Evolutionary conservation across 768 basidiomycete genomes (phyloP), one percentile per base, ranked within the genome.

Genomic region (Mycena polygramma): DNA sequence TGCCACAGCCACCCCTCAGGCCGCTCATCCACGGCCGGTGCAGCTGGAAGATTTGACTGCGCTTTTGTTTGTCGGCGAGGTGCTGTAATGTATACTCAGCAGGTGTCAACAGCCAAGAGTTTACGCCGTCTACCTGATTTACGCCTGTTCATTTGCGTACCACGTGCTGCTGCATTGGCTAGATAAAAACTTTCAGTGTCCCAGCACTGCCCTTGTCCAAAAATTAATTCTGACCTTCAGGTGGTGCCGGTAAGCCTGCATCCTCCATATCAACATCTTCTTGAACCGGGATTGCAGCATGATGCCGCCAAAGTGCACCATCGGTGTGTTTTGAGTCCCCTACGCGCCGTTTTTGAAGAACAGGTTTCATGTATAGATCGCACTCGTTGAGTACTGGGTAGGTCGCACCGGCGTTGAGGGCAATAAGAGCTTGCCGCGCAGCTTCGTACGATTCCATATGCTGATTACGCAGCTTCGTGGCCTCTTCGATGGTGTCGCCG

Each of bases 1-100:
- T 62, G 60, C 60, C 60, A 62, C 30, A 62, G 15, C 60, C 60
- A 62, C 1, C 60, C 60, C 6, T 48, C 60, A 4, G 60, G 60
- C 7, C 60, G 60, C 36, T 62, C 36, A 36, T 35, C 30, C 7
- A 51, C 20, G 11, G 30, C 8, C 49, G 24, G 41, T 37, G 48
- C n/a, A n/a, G n/a, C 55, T 39, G 45, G 45, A 46, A 19, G 0
- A 3, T 19, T 19, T 17, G 45, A 46, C 7, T 46, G 30, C 30
- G 30, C 30, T 30, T 30, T 30, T 6, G 30, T 30, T 30, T 30
- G 30, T 30, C 30, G 30, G 2, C 30, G 30, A 6, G 30, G 30
- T 30, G 30, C 30, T 30, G 30, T 30, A 30, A 30, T 30, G 30
- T 30, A 30, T 30, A 6, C 30, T 30, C 30, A 30, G 30, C 30